phyloP scores from a whole-genome alignment of 768 basidiomycete genomes.

The Lentinula guzmanii region DNA sequence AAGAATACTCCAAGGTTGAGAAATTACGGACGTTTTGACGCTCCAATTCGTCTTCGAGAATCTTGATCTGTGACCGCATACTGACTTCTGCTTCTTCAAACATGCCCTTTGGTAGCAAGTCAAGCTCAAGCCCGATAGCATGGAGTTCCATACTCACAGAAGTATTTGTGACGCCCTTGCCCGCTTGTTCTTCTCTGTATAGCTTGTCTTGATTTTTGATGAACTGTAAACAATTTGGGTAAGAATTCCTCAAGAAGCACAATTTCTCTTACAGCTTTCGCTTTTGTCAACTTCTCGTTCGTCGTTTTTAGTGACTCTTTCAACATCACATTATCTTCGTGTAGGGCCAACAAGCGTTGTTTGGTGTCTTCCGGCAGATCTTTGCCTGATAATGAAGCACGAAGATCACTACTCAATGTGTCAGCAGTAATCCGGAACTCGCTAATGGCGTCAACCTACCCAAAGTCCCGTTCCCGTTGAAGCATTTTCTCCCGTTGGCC shows the following conservation, averaged over 20 bases:
- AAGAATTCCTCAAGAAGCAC: not conserved
- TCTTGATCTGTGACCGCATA: conserved; percentile 58
- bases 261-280: conserved; percentile 50
- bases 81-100: conserved; percentile 71
- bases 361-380: conserved; percentile 83
- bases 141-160: conserved; percentile 29
- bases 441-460: conserved; percentile 33
- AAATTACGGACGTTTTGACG: conserved; percentile 43
- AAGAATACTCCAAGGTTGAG: not conserved
- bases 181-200: conserved; percentile 75
- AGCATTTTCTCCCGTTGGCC: conserved; percentile 83
- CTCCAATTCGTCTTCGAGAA: conserved; percentile 58
- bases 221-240: conserved; percentile 45
- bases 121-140: not conserved
- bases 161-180: conserved; percentile 36
- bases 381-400: conserved; percentile 69
- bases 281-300: conserved; percentile 76
- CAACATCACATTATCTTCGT: conserved; percentile 69
- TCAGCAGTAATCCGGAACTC: not conserved
- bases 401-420: conserved; percentile 54
- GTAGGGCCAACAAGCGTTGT: conserved; percentile 61
- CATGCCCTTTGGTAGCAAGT: conserved; percentile 29
- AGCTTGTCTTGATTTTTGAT: conserved; percentile 90
- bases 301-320: conserved; percentile 67
- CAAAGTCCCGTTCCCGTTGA: conserved; percentile 79